A percentile compares a stretch with the other conserved stretches of the same genome.
These are phyloP conservation scores for Plasmodium cynomolgi DNA, from an alignment of 169 alveolate genomes.

Conservation along the genomic window DNA sequence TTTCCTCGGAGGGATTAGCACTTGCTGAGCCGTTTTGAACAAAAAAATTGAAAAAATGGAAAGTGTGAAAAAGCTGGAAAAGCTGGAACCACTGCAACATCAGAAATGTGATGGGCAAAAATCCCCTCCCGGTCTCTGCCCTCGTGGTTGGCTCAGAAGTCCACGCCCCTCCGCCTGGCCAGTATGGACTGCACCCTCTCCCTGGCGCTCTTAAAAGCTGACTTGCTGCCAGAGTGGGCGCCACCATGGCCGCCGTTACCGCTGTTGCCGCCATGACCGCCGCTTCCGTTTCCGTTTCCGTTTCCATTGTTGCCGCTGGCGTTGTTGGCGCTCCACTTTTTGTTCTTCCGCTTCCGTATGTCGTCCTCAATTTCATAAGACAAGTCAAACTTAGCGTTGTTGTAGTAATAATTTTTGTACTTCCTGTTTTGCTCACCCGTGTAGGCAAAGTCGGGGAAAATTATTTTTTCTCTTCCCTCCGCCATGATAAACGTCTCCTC, in stretches of 20 bases:
- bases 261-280: not conserved
- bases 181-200: constrained; percentile 48
- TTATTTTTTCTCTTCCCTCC: constrained; percentile 17
- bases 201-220: constrained; percentile 44
- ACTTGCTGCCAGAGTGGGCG: not conserved
- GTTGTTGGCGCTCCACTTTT: constrained; percentile 15
- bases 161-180: constrained; percentile 46
- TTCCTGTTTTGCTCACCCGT: constrained; percentile 28
- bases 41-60: not conserved
- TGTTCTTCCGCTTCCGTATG: constrained; percentile 11
- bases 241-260: not conserved
- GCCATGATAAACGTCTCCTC: not conserved
- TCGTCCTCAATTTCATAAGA: constrained; percentile 53
- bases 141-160: not conserved
- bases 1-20: not conserved
- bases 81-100: not conserved
- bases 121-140: not conserved
- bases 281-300: not conserved
- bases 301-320: not conserved
- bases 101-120: not conserved
- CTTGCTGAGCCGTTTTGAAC: not conserved
- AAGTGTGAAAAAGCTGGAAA: not conserved
- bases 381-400: constrained; percentile 56
- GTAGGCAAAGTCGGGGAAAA: not conserved
- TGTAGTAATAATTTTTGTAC: constrained; percentile 55